Conservation (phyloP, 202 grass and related monocot genomes). For the Elaeis oleifera region DNA sequence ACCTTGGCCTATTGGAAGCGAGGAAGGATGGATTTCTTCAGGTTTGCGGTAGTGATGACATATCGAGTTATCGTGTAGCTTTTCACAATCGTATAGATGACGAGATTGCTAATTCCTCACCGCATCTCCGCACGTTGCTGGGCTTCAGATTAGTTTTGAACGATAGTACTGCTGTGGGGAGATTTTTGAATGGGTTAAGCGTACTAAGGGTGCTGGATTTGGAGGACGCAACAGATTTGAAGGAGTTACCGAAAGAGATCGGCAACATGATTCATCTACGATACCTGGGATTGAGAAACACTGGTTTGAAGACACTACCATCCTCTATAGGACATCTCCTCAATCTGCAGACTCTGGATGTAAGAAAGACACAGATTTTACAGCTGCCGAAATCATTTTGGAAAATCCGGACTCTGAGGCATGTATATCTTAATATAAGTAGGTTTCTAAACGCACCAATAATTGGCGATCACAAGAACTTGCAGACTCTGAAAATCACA, state of each 20-base stretch:
- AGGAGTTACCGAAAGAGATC: too few species aligned
- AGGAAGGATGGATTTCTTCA: slow-evolving; percentile 7
- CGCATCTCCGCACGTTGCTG: slow-evolving; percentile 16
- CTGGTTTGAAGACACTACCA: too few species aligned
- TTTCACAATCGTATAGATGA: slow-evolving; percentile 4
- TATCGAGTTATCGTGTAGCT: slow-evolving; percentile 8
- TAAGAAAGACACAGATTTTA: background rate
- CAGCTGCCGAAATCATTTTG: too few species aligned
- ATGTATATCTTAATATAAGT: background rate
- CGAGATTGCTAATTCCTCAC: background rate
- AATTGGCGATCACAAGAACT: background rate
- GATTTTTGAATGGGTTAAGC: too few species aligned
- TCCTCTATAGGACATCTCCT: too few species aligned
- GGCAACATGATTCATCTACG: too few species aligned
- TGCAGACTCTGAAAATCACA: slow-evolving; percentile 3
- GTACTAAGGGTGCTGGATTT: too few species aligned
- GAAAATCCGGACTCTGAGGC: slow-evolving; percentile 9
- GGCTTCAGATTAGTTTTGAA: slow-evolving; percentile 16
- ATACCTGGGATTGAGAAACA: too few species aligned
- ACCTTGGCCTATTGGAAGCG: slow-evolving; percentile 11
- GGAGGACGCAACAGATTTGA: too few species aligned
- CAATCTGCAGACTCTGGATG: too few species aligned
- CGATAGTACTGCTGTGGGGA: background rate
- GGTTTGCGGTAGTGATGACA: too few species aligned
- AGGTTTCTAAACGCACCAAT: background rate